Conservation (phyloP, 768 basidiomycete genomes). For the Boletus tomentosulus region DNA sequence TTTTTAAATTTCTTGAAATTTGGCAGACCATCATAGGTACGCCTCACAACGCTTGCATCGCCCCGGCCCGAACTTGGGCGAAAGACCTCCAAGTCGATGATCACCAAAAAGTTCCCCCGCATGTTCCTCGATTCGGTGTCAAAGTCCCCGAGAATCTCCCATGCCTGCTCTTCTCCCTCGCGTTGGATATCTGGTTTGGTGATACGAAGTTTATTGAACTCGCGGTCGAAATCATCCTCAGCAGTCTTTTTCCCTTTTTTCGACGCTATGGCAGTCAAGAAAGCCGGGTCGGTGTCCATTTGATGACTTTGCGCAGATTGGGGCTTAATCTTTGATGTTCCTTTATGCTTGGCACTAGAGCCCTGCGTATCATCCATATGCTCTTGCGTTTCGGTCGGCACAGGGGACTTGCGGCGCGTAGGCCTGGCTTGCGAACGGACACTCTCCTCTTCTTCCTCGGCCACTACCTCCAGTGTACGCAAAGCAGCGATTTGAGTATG, state of each 20-base stretch:
- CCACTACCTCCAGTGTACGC: constrained; percentile 32
- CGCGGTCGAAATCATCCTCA: constrained; percentile 71
- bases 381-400: constrained; percentile 1
- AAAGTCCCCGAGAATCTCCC: constrained; percentile 62
- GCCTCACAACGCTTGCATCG: constrained; percentile 35
- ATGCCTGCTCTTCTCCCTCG: constrained; percentile 48
- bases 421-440: not conserved
- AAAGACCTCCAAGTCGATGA: constrained; percentile 61
- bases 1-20: constrained; percentile 81
- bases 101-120: constrained; percentile 77
- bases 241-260: constrained; percentile 55
- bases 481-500: constrained; percentile 5
- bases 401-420: not conserved
- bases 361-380: constrained; percentile 18
- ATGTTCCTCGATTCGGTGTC: constrained; percentile 52
- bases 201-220: constrained; percentile 75
- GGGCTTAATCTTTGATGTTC: constrained; percentile 9
- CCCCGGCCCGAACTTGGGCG: constrained; percentile 23
- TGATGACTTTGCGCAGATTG: not conserved
- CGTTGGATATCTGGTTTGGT: constrained; percentile 54
- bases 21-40: constrained; percentile 37
- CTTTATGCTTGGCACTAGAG: constrained; percentile 13
- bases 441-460: constrained; percentile 58
- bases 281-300: constrained; percentile 59
- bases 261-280: constrained; percentile 71